A percentile compares a stretch with the other conserved stretches of the same genome.
phyloP scores from a whole-genome alignment of 306 rosid species.

The Lathyrus aphaca region DNA sequence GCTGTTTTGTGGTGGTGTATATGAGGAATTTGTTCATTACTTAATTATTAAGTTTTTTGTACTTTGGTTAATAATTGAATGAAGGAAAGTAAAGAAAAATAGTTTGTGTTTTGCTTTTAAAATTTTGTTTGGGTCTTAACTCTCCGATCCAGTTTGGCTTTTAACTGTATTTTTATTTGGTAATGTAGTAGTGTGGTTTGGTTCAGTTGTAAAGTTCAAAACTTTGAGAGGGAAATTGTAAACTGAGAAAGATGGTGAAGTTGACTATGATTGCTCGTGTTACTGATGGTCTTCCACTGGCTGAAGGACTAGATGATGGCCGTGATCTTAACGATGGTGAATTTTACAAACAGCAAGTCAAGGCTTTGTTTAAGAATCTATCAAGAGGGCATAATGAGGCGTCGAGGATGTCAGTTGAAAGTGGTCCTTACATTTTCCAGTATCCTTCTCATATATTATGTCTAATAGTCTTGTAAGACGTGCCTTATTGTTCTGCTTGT shows the following conservation, averaged over 20 bases:
- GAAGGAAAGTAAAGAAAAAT: slow-evolving; percentile 2
- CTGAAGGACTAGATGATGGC: slow-evolving; percentile 91
- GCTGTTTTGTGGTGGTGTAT: slow-evolving; percentile 7
- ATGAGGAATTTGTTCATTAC: neutral
- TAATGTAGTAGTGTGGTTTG: slow-evolving; percentile 31
- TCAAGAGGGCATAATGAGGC: slow-evolving; percentile 88
- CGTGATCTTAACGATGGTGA: slow-evolving; percentile 80
- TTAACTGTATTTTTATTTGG: slow-evolving; percentile 32
- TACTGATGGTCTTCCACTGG: slow-evolving; percentile 91
- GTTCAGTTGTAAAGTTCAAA: slow-evolving; percentile 33
- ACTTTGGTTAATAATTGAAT: neutral
- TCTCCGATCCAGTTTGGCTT: slow-evolving; percentile 15
- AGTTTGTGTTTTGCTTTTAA: neutral
- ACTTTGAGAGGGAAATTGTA: slow-evolving; percentile 38
- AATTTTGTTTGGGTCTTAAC: neutral
- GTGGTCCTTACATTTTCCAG: slow-evolving; percentile 90
- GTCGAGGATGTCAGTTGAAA: slow-evolving; percentile 95
- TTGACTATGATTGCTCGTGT: slow-evolving; percentile 96
- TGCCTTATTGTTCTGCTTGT: no score
- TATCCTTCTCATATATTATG: slow-evolving; percentile 63
- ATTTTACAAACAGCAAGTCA: slow-evolving; percentile 89
- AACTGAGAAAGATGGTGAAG: slow-evolving; percentile 83
- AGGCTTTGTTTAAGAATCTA: slow-evolving; percentile 88
- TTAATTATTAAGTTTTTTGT: slow-evolving; percentile 6
- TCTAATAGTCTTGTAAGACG: slow-evolving; percentile 10